These are phyloP conservation scores for Nepenthes gracilis DNA, from an alignment of 148 eudicot genomes.

Conservation along the genomic window DNA sequence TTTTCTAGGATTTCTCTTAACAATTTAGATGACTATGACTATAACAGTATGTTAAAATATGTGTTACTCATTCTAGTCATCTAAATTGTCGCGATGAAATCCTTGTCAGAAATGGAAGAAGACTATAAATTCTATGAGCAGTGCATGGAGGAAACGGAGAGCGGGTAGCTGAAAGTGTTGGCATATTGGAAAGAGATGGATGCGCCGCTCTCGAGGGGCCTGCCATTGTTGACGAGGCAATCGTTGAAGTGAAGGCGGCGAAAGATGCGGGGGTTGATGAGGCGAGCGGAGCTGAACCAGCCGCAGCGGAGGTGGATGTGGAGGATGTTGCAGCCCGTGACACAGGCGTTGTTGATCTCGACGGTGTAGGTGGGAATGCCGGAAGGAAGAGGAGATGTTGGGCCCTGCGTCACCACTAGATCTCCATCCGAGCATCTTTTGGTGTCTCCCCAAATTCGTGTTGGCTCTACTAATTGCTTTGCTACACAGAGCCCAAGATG, in stretches of 20 bases:
- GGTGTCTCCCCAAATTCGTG: constrained; percentile 51
- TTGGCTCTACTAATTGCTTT: constrained; percentile 27
- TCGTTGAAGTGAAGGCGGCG: constrained; percentile 45
- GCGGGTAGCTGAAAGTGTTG: constrained; percentile 58
- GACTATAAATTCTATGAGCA: constrained; percentile 16
- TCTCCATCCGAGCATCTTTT: constrained; percentile 38
- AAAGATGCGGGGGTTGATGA: constrained; percentile 53
- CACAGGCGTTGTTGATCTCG: constrained; percentile 50
- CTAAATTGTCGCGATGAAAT: neutral
- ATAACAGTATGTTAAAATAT: too few species aligned
- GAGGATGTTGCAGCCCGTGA: constrained; percentile 57
- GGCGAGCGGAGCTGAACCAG: constrained; percentile 77
- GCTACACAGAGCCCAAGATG: constrained; percentile 13
- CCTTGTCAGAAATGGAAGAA: too few species aligned
- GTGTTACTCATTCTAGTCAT: neutral
- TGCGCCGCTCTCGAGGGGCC: constrained; percentile 38
- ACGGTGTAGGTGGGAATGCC: constrained; percentile 88
- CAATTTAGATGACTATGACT: too few species aligned
- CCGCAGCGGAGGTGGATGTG: constrained; percentile 65
- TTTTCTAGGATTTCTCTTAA: too few species aligned
- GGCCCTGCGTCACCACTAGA: constrained; percentile 44
- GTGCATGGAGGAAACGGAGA: constrained; percentile 37
- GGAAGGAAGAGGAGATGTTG: constrained; percentile 54
- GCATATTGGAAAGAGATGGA: constrained; percentile 66
- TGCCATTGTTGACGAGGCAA: constrained; percentile 65